A percentile compares a stretch with the other conserved stretches of the same genome.
Evolutionary conservation across 768 basidiomycete genomes (phyloP).

Genomic region (Russula sp.): DNA sequence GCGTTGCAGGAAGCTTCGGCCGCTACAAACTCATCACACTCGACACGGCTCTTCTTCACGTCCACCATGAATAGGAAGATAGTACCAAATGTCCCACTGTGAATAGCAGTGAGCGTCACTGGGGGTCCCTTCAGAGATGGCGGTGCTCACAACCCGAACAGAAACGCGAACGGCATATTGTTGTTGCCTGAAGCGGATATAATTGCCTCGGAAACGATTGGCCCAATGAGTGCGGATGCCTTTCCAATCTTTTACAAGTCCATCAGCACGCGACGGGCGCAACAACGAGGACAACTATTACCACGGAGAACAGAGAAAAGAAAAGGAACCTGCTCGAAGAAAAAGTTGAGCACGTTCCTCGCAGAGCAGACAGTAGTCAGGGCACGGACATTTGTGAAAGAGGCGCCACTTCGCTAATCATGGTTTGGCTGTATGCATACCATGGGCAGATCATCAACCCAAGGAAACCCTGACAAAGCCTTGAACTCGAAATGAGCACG

Average conservation of each 20-base stretch:
- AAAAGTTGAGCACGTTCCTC: not conserved
- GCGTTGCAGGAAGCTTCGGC: constrained; percentile 46
- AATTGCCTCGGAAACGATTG: constrained; percentile 68
- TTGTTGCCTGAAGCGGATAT: constrained; percentile 63
- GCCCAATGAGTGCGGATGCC: constrained; percentile 72
- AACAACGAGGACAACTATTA: constrained; percentile 27
- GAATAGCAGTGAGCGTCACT: not conserved
- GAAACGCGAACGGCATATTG: constrained; percentile 71
- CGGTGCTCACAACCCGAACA: constrained; percentile 54
- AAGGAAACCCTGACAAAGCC: constrained; percentile 66
- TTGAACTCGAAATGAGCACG: constrained; percentile 25
- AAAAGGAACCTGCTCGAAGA: constrained; percentile 50
- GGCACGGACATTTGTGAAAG: constrained; percentile 56
- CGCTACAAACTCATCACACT: constrained; percentile 55
- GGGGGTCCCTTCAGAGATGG: not conserved
- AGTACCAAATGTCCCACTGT: constrained; percentile 47
- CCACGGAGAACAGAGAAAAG: constrained; percentile 70
- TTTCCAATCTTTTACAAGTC: constrained; percentile 50
- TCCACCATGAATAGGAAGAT: constrained; percentile 59
- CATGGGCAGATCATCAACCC: constrained; percentile 72
- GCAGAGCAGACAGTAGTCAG: not conserved
- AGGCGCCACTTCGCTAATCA: constrained; percentile 77
- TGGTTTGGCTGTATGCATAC: constrained; percentile 78
- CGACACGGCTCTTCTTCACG: constrained; percentile 54
- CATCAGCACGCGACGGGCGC: not conserved